Evolutionary conservation across 2,329 filamentous ascomycete genomes (phyloP).

Genomic region (Microsporum ferrugineum): DNA sequence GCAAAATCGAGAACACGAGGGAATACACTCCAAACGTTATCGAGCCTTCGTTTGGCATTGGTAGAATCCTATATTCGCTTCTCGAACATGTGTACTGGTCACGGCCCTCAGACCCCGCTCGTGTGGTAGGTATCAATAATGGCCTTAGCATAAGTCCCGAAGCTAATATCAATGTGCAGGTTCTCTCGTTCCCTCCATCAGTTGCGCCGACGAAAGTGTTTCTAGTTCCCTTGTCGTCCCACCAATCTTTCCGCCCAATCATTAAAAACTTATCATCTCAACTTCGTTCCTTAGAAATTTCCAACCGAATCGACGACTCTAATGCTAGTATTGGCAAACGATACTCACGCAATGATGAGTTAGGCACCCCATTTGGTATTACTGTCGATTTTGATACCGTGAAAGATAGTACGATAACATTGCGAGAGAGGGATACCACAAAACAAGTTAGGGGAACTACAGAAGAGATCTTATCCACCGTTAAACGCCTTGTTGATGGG

Average conservation of each 20-base stretch:
- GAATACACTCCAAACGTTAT: slow-evolving; percentile 95
- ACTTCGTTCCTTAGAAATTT: slow-evolving; percentile 64
- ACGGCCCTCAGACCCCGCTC: slow-evolving; percentile 69
- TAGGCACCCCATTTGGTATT: slow-evolving; percentile 86
- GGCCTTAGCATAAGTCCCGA: neutral
- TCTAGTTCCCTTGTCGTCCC: slow-evolving; percentile 74
- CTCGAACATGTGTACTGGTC: slow-evolving; percentile 96
- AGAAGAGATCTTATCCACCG: slow-evolving; percentile 65
- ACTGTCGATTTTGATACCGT: slow-evolving; percentile 94
- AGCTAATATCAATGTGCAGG: slow-evolving; percentile 28
- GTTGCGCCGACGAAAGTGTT: slow-evolving; percentile 94
- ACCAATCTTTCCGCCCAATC: slow-evolving; percentile 69
- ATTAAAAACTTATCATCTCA: slow-evolving; percentile 60
- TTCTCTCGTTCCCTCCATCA: slow-evolving; percentile 61
- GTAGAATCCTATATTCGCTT: slow-evolving; percentile 81
- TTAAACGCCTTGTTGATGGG: slow-evolving; percentile 52
- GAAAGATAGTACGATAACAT: slow-evolving; percentile 73
- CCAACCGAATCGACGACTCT: slow-evolving; percentile 79
- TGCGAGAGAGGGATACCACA: slow-evolving; percentile 82
- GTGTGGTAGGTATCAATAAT: slow-evolving; percentile 55
- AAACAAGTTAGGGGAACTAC: slow-evolving; percentile 78
- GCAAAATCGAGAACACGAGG: slow-evolving; percentile 62
- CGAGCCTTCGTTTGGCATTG: slow-evolving; percentile 95
- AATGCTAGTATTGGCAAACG: slow-evolving; percentile 89
- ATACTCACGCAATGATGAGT: slow-evolving; percentile 87